Base-by-base conservation (phyloP, 495 filamentous ascomycete genomes). In the Aspergillus taichungensis region DNA sequence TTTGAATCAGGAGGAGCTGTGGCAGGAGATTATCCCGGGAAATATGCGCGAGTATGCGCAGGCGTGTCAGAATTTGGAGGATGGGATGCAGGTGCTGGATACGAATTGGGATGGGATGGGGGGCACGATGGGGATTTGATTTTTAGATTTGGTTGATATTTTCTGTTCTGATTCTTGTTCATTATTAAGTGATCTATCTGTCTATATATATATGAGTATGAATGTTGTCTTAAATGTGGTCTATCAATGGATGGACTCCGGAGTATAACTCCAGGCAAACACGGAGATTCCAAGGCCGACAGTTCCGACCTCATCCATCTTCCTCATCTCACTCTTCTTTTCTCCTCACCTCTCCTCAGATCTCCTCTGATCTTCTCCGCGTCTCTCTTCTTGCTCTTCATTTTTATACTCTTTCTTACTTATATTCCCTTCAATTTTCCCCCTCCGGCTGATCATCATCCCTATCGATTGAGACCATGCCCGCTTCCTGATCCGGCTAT, bases 21-120 rank as follows among this genome's bases (percentile, higher is more conserved):
- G 67, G 67, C 60, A 64, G 30, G 57, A 60, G 31, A 63, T 60
- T 4, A 64, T 71, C 30, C 67, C 67, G n/a, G 49, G 59, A 18
- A 69, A 71, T 34, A 71, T 71, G 67, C 49, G 64, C 8, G 66
- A 64, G 28, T 71, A 71, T 55, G 66, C 67, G 34, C 56, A 55
- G 27, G 64, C 62, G 36, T 71, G 67, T 49, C 53, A 62, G 46
- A 30, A 49, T 8, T 46, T 67, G 46, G 52, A 39, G n/a, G 30
- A 40, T 6, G 47, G 45, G 31, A 35, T 51, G 47, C 42, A 43
- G 40, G 46, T 40, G 31, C 29, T 52, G 40, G 43, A 41, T 8
- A 31, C 44, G 18, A 24, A 24, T 24, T 24, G 18, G 18, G 18
- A 24, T 24, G 18, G 18, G 18, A 24, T 24, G 18, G 18, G 18